A percentile compares a stretch with the other conserved stretches of the same genome.
Evolutionary conservation across 306 rosid genomes (phyloP).

Genomic region (Vicia sativa): DNA sequence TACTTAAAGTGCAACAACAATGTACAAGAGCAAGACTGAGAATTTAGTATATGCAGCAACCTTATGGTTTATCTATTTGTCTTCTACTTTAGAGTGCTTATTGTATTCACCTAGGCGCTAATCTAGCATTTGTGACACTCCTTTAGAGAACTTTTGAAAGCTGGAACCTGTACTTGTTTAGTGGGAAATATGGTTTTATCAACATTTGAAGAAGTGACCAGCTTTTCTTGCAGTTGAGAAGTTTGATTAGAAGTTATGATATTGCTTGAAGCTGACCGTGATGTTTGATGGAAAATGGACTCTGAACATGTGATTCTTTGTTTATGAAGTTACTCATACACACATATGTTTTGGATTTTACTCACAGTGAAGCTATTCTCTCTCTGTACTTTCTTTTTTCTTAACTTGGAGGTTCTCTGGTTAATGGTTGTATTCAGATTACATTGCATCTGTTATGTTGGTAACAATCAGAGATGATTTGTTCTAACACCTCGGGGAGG

Average conservation of each 20-base stretch:
- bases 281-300: not conserved
- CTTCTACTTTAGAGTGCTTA: not conserved
- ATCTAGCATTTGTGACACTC: no score
- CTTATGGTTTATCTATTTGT: not conserved
- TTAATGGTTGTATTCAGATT: slow-evolving; percentile 71
- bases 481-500: slow-evolving; percentile 74
- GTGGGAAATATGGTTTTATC: not conserved
- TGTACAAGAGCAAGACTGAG: no score
- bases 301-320: not conserved
- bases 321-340: not conserved
- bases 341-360: not conserved
- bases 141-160: no score
- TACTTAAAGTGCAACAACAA: no score
- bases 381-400: slow-evolving; percentile 42
- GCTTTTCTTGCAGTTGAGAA: not conserved
- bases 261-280: not conserved
- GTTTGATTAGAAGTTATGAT: slow-evolving; percentile 5
- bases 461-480: slow-evolving; percentile 97
- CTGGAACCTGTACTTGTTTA: not conserved
- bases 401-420: slow-evolving; percentile 94
- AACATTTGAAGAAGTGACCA: not conserved
- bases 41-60: not conserved
- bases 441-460: slow-evolving; percentile 91
- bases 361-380: slow-evolving; percentile 3
- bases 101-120: no score